Base-by-base conservation (phyloP, 2,329 filamentous ascomycete genomes). In the Alternaria incomplexa region DNA sequence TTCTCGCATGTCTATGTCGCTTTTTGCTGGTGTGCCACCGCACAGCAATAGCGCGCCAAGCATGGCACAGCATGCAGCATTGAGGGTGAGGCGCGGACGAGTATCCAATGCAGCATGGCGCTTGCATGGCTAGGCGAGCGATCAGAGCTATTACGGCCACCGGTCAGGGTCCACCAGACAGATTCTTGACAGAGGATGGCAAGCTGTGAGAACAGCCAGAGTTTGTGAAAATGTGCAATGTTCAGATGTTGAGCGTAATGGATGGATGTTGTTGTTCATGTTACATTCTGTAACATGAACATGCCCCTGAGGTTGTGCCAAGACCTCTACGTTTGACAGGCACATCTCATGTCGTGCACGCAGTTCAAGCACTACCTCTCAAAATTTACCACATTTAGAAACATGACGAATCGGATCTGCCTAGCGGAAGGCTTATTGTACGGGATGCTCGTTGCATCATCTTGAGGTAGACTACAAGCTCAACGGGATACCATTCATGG, bases 21-120 rank as follows among this genome's bases (percentile, higher is more conserved):
- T 45, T 43, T n/a, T 47, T 47, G 25, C 23, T 43, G 32, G 26
- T 44, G 13, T n/a, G 26, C 48, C 22, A n/a, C 51, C 32, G 36
- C 23, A 40, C 36, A 32, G 30, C 58, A 50, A 20, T 28, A 40
- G 22, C 17, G 48, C 17, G 56, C 60, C 50, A 62, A 50, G 56
- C 12, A 32, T 45, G 56, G 56, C 60, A 28, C 48, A 22, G n/a
- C 28, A 36, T 46, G 28, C 43, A 47, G 54, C 8, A 40, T 23
- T 9, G n/a, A 17, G 23, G 13, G n/a, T 47, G 57, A 47, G 57
- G 51, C 57, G 57, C 43, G 48, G 44, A 59, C 7, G 44, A 45
- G 17, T 48, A 15, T 26, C 52, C 46, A 30, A 45, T 25, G 25
- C 17, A 47, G 52, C 17, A 56, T 56, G 32, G 15, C 58, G 32